Base-by-base conservation (phyloP, 2,329 filamentous ascomycete species). In the Niveomyces coronatus region DNA sequence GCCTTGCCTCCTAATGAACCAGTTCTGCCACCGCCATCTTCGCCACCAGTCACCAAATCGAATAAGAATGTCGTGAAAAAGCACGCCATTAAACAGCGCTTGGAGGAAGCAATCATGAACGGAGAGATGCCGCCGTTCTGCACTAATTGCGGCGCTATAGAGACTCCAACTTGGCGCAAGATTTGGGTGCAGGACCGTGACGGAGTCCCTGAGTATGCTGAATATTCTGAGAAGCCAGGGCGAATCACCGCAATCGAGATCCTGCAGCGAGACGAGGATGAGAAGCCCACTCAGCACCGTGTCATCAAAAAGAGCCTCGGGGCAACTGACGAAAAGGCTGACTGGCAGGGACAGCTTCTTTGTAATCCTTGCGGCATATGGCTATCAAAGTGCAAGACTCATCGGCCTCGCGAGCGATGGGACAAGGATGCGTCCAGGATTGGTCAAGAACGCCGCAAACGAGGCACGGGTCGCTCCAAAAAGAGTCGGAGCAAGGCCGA, bases 321-420 rank as follows among this genome's bases (percentile, higher is more conserved):
- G 2, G 53, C 67, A 1, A 63, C 68, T 4, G 76, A 82, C 34
- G 78, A 84, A 54, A 81, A 79, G 55, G 69, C 71, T 28, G 53
- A 60, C 4, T 95, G 83, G 68, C 73, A 71, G 31, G 75, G 85
- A 49, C 72, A 85, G 40, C 70, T 84, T 19, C 72, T 96, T 26
- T 98, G 91, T 68, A 98, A 98, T 56, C 87, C 89, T 42, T 98
- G 91, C 56, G 91, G 91, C 14, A 78, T 98, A 29, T 98, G 87
- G 86, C 79, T 98, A 49, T 79, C 80, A 44, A 96, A 95, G 53
- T 86, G 82, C 59, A 86, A 84, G 53, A 71, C 66, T 17, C 91
- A 94, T 66, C 79, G 91, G 8, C 91, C 91, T 3, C 68, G 77
- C 38, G 78, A 89, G 44, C 79, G 81, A 47, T 98, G 89, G 89